Conservation (phyloP, 169 alveolate species). For the Plasmodium vinckei region DNA sequence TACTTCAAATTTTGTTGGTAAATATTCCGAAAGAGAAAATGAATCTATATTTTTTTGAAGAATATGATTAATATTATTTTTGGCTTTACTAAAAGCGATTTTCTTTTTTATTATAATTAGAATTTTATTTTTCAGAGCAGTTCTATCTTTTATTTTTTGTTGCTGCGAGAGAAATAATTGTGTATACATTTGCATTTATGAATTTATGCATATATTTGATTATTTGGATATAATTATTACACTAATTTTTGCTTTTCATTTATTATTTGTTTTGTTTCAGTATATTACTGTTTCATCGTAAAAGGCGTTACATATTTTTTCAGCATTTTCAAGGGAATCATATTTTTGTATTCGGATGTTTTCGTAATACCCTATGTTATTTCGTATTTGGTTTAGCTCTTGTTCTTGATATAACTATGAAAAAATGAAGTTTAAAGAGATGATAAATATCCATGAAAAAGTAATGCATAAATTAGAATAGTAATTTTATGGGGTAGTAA, state of each 20-base stretch:
- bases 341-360: slow-evolving; percentile 34
- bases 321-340: slow-evolving; percentile 28
- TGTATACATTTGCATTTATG: neutral
- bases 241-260: neutral
- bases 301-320: slow-evolving; percentile 40
- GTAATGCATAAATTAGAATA: neutral
- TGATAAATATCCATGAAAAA: no score
- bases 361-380: slow-evolving; percentile 45
- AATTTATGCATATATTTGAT: neutral
- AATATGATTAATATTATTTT: slow-evolving; percentile 37
- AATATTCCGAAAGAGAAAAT: slow-evolving; percentile 9
- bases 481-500: neutral
- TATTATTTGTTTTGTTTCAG: neutral
- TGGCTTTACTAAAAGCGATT: slow-evolving; percentile 56
- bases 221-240: neutral
- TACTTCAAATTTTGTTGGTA: slow-evolving; percentile 61
- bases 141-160: slow-evolving; percentile 59
- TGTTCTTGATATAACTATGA: slow-evolving; percentile 43
- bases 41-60: slow-evolving; percentile 70
- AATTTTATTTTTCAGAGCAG: slow-evolving; percentile 39
- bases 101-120: slow-evolving; percentile 63
- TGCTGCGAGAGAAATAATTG: slow-evolving; percentile 2
- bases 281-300: slow-evolving; percentile 40
- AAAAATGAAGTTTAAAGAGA: neutral
- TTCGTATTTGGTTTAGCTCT: slow-evolving; percentile 30